A percentile compares a stretch with the other conserved stretches of the same genome.
Evolutionary conservation across 2,329 filamentous ascomycete genomes (phyloP).

Genomic region (Penicillium sp.): DNA sequence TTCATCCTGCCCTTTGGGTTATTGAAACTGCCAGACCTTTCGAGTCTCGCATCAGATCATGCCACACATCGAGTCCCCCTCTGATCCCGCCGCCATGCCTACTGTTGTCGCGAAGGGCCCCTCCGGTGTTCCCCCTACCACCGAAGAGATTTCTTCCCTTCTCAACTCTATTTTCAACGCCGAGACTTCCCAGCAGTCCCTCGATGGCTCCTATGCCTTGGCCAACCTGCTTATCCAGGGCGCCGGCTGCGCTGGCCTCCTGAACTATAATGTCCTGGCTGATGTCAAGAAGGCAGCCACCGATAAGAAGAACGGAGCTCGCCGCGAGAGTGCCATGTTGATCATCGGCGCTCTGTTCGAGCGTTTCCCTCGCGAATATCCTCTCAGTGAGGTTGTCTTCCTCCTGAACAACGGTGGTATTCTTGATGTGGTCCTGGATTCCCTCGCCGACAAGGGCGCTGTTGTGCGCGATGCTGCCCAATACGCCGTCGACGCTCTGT

Average conservation of each 20-base stretch:
- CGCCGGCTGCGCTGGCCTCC: slow-evolving; percentile 62
- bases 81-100: slow-evolving; percentile 42
- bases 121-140: slow-evolving; percentile 54
- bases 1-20: slow-evolving; percentile 12
- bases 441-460: slow-evolving; percentile 82
- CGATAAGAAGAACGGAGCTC: slow-evolving; percentile 89
- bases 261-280: slow-evolving; percentile 60
- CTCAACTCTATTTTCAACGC: slow-evolving; percentile 68
- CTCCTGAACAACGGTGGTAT: slow-evolving; percentile 76
- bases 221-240: slow-evolving; percentile 64
- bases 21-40: slow-evolving; percentile 5
- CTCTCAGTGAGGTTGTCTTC: slow-evolving; percentile 75
- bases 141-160: slow-evolving; percentile 64
- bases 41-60: slow-evolving; percentile 34
- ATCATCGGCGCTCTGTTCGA: slow-evolving; percentile 92
- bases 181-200: slow-evolving; percentile 65
- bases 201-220: slow-evolving; percentile 66
- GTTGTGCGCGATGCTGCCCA: slow-evolving; percentile 89
- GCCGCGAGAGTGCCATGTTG: slow-evolving; percentile 90
- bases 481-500: slow-evolving; percentile 89
- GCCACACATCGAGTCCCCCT: slow-evolving; percentile 48
- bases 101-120: slow-evolving; percentile 51
- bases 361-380: slow-evolving; percentile 74
- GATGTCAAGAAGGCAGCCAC: slow-evolving; percentile 72
- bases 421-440: slow-evolving; percentile 72